phyloP scores from a whole-genome alignment of 2,329 filamentous ascomycete genomes.

The Calonectria leucothoes region DNA sequence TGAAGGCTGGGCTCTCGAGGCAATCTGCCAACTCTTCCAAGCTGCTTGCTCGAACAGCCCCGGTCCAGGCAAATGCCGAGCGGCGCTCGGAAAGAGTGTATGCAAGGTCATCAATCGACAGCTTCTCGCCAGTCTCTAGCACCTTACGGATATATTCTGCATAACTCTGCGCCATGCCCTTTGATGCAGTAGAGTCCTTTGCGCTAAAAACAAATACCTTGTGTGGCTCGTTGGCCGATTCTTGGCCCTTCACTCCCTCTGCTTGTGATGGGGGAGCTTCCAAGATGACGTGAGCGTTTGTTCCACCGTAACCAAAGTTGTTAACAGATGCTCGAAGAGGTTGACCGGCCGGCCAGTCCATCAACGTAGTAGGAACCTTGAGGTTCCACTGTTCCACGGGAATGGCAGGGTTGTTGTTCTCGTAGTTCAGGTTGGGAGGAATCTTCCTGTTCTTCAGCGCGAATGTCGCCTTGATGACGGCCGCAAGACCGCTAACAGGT shows the following conservation, averaged over 20 bases:
- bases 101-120: neutral
- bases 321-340: neutral
- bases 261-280: neutral
- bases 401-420: neutral
- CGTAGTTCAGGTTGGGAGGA: neutral
- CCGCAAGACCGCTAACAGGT: constrained; percentile 17
- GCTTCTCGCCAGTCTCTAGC: neutral
- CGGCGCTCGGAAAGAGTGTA: neutral
- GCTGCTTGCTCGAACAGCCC: neutral
- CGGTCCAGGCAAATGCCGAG: neutral
- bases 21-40: neutral
- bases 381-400: neutral
- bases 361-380: neutral
- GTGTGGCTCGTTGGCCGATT: neutral
- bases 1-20: neutral
- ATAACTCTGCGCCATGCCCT: neutral
- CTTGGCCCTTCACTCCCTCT: too few relatives aligned
- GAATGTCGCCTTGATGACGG: constrained; percentile 23
- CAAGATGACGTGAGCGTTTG: constrained; percentile 21
- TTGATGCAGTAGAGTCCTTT: neutral
- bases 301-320: constrained; percentile 2
- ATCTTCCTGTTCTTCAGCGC: constrained; percentile 16
- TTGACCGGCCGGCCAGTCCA: neutral
- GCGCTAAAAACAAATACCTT: neutral
- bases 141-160: neutral